Base-by-base conservation (phyloP, 2,329 filamentous ascomycete genomes). In the Alternaria conjuncta region DNA sequence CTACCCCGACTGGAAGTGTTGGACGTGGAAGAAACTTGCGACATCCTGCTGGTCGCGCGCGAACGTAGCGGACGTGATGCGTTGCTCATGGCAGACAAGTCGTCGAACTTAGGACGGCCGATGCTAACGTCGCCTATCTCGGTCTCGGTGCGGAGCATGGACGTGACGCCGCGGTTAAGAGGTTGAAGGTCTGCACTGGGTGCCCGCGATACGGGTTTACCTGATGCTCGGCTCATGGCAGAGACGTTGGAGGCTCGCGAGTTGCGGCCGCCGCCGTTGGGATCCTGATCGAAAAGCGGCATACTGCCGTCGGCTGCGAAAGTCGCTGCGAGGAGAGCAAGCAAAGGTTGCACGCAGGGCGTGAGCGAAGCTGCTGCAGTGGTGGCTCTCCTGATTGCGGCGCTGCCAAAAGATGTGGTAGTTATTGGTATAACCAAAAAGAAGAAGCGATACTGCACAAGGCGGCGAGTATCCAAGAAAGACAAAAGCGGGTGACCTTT, bases 91-190 rank as follows among this genome's bases (percentile, higher is more conserved):
- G 79, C 75, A 49, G 77, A 74, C 41, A 74, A 75, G 71, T 75
- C 69, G 55, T 79, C 79, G 6, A 84, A 72, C 6, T 59, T n/a
- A 18, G 36, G 30, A 36, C 32, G 32, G 26, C 78, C 72, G 49
- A 41, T 36, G 11, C 78, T 81, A 51, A 85, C 75, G 64, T 84
- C 81, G 55, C 83, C 83, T 53, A 83, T 80, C 69, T 85, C 84
- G 1, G 82, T 85, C 9, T 81, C 81, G 11, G 83, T 85, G 61
- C 82, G 81, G 59, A 85, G 81, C 84, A 85, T 85, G 65, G 81
- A 83, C 74, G 83, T 76, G 63, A 85, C 79, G 44, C 81, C 82
- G 25, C 81, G 80, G 25, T 49, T 59, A 5, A 60, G 63, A 60
- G 74, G 76, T 55, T 74, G 74, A 64, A 71, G 74, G 65, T 78